Percentiles rank a stretch among this genome's conserved stretches.
Evolutionary conservation across 2,329 filamentous ascomycete genomes (phyloP).

Genomic region (Ceratocystiopsis brevicomis): DNA sequence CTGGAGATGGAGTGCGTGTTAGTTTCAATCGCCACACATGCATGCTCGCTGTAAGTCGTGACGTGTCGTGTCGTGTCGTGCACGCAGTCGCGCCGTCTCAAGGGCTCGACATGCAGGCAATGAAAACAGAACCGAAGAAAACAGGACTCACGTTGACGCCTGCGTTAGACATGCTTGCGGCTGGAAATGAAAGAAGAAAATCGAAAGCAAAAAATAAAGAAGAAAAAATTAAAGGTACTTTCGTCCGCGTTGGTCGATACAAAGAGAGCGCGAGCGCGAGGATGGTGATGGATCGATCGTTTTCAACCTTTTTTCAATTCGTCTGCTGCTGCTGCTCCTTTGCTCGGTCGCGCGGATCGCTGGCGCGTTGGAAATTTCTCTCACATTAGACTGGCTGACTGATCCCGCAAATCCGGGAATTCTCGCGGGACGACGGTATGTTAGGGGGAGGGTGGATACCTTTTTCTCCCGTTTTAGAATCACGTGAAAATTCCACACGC

Average conservation of each 20-base stretch:
- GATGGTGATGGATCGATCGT: neutral
- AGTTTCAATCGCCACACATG: too few species aligned
- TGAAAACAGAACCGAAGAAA: neutral
- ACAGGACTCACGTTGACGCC: conserved; percentile 17
- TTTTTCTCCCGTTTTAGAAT: neutral
- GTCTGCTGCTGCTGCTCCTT: conserved; percentile 4
- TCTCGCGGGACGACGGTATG: neutral
- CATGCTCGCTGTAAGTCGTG: too few species aligned
- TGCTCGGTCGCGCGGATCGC: conserved; percentile 4
- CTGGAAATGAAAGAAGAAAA: neutral
- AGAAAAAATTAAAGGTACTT: neutral
- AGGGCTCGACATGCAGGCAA: neutral
- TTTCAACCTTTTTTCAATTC: conserved; percentile 2
- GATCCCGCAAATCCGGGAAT: too few species aligned
- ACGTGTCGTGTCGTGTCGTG: too few species aligned
- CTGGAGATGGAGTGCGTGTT: conserved; percentile 25
- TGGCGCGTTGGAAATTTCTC: conserved; percentile 8
- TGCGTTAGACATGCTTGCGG: conserved; percentile 9
- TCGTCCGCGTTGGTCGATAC: conserved; percentile 1
- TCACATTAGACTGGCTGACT: conserved; percentile 1
- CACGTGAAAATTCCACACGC: too few species aligned
- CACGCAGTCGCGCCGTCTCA: neutral
- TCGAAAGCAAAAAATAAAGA: neutral
- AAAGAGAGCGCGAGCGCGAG: conserved; percentile 6
- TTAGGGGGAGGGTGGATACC: conserved; percentile 1